Conservation (phyloP, 805 yeast species). For the Wickerhamomyces silvicola region DNA sequence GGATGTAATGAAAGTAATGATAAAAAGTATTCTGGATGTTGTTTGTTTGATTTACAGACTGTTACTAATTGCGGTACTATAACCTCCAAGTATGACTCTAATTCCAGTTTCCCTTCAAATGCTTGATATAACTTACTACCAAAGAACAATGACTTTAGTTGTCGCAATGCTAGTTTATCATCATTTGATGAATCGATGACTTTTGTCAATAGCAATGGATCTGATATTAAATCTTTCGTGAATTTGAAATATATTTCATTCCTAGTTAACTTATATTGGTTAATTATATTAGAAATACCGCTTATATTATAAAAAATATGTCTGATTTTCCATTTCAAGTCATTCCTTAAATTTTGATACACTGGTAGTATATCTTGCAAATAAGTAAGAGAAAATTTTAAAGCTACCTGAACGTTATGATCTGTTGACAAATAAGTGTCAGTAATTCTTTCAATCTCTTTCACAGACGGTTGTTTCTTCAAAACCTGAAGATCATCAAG, state of each 20-base stretch:
- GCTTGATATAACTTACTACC: constrained; percentile 21
- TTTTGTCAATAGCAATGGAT: constrained; percentile 8
- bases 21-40: constrained; percentile 10
- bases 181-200: constrained; percentile 5
- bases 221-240: constrained; percentile 16
- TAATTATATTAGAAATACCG: constrained; percentile 16
- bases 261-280: constrained; percentile 16
- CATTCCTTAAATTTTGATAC: constrained; percentile 13
- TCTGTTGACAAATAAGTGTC: constrained; percentile 2
- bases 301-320: constrained; percentile 10
- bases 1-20: constrained; percentile 20
- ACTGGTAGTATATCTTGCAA: constrained; percentile 18
- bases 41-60: constrained; percentile 2
- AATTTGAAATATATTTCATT: constrained; percentile 16
- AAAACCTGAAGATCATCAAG: constrained; percentile 5
- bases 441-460: constrained; percentile 11
- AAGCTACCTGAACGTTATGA: constrained; percentile 6
- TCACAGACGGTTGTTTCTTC: constrained; percentile 8
- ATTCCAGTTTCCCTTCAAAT: constrained; percentile 15
- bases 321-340: constrained; percentile 10
- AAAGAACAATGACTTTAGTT: constrained; percentile 16
- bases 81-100: constrained; percentile 12
- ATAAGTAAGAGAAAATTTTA: constrained; percentile 13
- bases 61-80: constrained; percentile 13
- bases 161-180: constrained; percentile 9